Percentiles rank a stretch among this genome's conserved stretches.
phyloP scores from a whole-genome alignment of 2,329 filamentous ascomycete species.

The Trichophyton equinum region DNA sequence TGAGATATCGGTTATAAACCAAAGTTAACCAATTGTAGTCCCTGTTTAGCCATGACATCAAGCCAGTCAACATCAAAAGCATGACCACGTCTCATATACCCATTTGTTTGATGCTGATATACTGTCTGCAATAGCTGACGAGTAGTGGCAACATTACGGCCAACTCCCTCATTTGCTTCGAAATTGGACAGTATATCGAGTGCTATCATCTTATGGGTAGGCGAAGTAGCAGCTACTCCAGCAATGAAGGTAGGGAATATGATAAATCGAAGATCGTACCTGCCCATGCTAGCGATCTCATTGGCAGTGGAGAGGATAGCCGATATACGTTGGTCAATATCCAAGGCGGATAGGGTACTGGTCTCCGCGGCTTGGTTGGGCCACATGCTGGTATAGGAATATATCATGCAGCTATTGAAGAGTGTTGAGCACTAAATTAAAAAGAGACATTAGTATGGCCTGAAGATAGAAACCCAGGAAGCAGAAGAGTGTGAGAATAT shows the following conservation, averaged over 20 bases:
- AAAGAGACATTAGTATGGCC: conserved; percentile 6
- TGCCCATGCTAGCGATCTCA: conserved; percentile 27
- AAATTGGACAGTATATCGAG: conserved; percentile 39
- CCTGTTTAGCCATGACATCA: conserved; percentile 34
- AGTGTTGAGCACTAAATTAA: conserved; percentile 30
- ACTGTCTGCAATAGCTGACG: conserved; percentile 36
- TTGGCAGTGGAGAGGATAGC: conserved; percentile 36
- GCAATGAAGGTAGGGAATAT: conserved; percentile 45
- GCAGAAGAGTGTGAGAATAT: not conserved
- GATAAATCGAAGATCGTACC: conserved; percentile 34
- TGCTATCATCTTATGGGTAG: conserved; percentile 34
- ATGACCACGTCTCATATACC: conserved; percentile 28
- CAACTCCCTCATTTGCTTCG: conserved; percentile 35
- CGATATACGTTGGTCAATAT: conserved; percentile 34
- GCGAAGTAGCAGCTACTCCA: conserved; percentile 33
- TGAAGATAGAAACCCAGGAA: not conserved
- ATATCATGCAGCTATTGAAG: conserved; percentile 40
- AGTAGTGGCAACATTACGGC: conserved; percentile 36
- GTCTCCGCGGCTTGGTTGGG: conserved; percentile 35
- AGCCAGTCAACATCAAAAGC: conserved; percentile 40
- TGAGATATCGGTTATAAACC: conserved; percentile 26
- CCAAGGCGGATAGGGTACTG: conserved; percentile 25
- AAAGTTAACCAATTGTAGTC: conserved; percentile 40
- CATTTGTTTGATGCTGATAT: conserved; percentile 37
- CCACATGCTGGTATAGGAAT: conserved; percentile 44